Percentiles rank a stretch among this genome's conserved stretches.
These are phyloP conservation scores for Vitis rotundifolia DNA, from an alignment of 164 flowering plant species.

Conservation along the genomic window DNA sequence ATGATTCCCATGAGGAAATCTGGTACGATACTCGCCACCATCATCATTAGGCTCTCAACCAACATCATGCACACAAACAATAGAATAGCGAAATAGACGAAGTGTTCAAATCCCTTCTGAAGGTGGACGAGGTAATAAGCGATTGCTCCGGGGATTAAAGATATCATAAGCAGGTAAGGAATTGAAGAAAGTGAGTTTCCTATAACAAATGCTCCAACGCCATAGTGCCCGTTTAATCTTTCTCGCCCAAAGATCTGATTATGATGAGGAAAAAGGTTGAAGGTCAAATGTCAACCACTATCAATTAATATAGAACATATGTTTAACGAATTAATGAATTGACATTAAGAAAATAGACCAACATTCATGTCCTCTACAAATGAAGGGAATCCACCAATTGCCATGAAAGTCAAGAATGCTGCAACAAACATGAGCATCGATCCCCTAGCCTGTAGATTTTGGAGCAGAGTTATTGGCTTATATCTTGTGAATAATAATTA, in stretches of 20 bases:
- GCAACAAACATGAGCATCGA: conserved; percentile 27
- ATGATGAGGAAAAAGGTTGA: too few species aligned
- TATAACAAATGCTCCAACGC: conserved; percentile 17
- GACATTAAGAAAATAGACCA: background rate
- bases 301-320: background rate
- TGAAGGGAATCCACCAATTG: conserved; percentile 33
- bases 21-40: conserved; percentile 12
- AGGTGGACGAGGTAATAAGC: conserved; percentile 7
- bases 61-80: conserved; percentile 15
- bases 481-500: too few species aligned
- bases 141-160: conserved; percentile 17
- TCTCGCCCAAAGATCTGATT: conserved; percentile 15
- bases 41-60: conserved; percentile 21
- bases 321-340: background rate
- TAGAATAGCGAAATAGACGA: conserved; percentile 5
- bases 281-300: too few species aligned
- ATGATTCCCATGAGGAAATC: conserved; percentile 15
- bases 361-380: conserved; percentile 35
- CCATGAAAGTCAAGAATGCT: conserved; percentile 29
- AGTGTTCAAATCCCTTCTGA: conserved; percentile 6
- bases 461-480: too few species aligned
- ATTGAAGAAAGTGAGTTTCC: conserved; percentile 28
- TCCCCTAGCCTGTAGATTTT: conserved; percentile 24
- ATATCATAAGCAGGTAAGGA: conserved; percentile 23
- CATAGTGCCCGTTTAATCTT: conserved; percentile 20